These are phyloP conservation scores for Sphenostylis stenocarpa DNA, from an alignment of 306 rosid genomes.

Conservation along the genomic window DNA sequence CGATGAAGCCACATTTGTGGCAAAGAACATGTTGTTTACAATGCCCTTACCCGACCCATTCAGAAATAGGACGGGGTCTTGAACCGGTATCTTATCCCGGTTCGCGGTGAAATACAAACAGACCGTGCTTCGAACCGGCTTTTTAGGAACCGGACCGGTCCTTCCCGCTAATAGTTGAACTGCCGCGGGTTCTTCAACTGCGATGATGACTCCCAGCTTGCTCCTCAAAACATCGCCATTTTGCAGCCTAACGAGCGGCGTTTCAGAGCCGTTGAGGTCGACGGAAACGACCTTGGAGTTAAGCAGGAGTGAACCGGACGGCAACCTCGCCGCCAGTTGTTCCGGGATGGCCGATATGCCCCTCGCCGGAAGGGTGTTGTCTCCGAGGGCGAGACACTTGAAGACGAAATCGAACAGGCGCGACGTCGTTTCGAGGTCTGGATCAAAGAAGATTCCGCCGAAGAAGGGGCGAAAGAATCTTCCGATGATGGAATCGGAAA, in stretches of 20 bases:
- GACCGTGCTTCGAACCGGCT: conserved; percentile 70
- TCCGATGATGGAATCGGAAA: conserved; percentile 63
- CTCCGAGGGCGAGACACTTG: conserved; percentile 88
- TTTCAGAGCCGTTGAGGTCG: conserved; percentile 27
- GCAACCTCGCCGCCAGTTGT: conserved; percentile 63
- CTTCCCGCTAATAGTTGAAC: conserved; percentile 45
- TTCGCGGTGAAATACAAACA: conserved; percentile 65
- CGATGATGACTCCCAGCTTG: conserved; percentile 74
- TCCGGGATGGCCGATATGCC: conserved; percentile 79
- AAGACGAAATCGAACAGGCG: conserved; percentile 78
- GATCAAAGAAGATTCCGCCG: conserved; percentile 83
- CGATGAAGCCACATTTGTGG: conserved; percentile 75
- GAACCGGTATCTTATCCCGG: conserved; percentile 46
- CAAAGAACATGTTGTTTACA: conserved; percentile 90
- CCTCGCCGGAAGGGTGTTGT: conserved; percentile 77
- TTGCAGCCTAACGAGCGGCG: conserved; percentile 53
- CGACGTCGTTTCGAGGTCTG: conserved; percentile 63
- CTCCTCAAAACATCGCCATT: conserved; percentile 61
- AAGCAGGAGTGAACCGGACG: conserved; percentile 48
- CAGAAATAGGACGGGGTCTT: conserved; percentile 58
- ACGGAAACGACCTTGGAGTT: conserved; percentile 59
- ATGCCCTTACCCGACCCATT: conserved; percentile 86
- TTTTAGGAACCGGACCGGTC: conserved; percentile 30
- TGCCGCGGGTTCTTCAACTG: conserved; percentile 71
- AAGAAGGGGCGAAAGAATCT: conserved; percentile 83